Evolutionary conservation across 148 eudicot genomes (phyloP), one percentile per base, ranked within the genome.

Genomic region (Camellia japonica): DNA sequence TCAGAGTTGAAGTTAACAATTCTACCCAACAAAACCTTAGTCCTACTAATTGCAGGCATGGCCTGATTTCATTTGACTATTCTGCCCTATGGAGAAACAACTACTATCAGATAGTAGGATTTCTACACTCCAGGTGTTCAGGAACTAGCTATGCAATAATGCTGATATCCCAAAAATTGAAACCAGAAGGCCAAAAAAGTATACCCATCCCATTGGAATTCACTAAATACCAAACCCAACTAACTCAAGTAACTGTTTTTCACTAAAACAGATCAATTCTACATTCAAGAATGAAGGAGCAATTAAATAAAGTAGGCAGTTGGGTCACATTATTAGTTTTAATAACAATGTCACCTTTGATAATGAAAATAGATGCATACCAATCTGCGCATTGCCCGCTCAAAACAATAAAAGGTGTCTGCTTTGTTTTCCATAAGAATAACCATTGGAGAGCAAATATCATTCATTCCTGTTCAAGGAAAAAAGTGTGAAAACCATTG

Each of bases 401-500:
- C 94, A 86, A 93, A 95, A 86, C 99, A 95, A 97, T 97, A 95
- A 84, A 86, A 95, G 64, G 97, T 94, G 83, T 95, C 99, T 68
- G 97, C 97, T 88, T 95, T 97, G 78, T 95, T 79, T 82, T 93
- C 94, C 77, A 92, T 79, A 82, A 95, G 97, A 81, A 92, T 89
- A 55, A 90, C 83, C 94, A 95, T 95, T 71, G 99, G 99, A 68
- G 98, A 95, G 82, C 99, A 95, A 79, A 95, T 95, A 82, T 95
- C 99, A 83, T 87, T 95, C 99, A 95, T 95, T 80, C 99, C 97
- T 95, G 89, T 68, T 61, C 73, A 81, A 77, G 18, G 75, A 80
- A 76, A 83, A 58, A 66, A 75, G 30, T 65, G 54, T 42, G 59
- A 75, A 69, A 64, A 49, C 38, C 16, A 76, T 30, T 30, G 38